Base-by-base conservation (phyloP, 83 land plant genomes). In the Picea abies region DNA sequence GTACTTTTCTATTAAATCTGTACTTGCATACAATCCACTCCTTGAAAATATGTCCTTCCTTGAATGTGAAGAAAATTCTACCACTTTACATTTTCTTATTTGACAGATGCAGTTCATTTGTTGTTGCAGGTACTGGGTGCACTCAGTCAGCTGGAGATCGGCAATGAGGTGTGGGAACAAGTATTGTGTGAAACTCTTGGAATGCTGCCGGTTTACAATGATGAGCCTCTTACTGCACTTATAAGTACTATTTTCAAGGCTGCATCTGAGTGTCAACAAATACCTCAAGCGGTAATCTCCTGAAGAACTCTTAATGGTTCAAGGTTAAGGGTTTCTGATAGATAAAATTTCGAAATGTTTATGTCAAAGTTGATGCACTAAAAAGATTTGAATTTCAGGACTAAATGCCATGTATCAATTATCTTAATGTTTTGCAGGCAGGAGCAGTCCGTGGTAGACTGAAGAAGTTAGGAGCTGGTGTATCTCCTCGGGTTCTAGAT, bases 231-330 rank as follows among this genome's bases (percentile, higher is more conserved):
- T 49, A 84, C 89, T 71, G 86, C 84, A 20, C 79, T 83, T 29
- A 89, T 89, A 67, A 81, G 83, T 60, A 84, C 77, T 68, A 68
- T 88, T 26, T 89, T 89, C 80, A 89, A 87, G 83, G 91, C 91
- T 80, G 91, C 91, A 47, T 25, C 79, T 20, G 76, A 87, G 65
- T 87, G 91, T 76, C 86, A 84, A 69, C 89, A 84, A 63, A 52
- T 89, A 79, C 81, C 86, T 29, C 89, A 82, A 69, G 86, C 89
- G 89, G 91, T 89, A 89, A 66, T 76, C 76, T 23, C 63, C 60
- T 37, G 63, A 60, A 62, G 58, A 5, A 10, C 85, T 39, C 60
- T 37, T 14, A 19, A 70, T 70, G 47, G 75, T 17, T 37, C 39
- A 70, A 70, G 47, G 12, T 70, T 37, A 5, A 12, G 5, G 26